Base-by-base conservation (phyloP, 164 flowering plant genomes). In the Dillenia turbinata region DNA sequence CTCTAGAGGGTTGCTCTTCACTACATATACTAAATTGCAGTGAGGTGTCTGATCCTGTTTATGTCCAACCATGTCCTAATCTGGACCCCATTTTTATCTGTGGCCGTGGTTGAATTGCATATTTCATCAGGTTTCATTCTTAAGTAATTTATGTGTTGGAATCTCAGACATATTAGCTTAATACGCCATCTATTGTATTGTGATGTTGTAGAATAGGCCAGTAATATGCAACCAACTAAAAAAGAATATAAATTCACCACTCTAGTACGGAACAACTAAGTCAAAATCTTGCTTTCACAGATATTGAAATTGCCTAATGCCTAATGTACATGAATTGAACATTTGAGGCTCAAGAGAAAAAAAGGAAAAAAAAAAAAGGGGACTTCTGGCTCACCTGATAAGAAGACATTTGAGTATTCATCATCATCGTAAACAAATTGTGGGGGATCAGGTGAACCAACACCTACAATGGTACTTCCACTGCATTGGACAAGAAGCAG, bases 381-480 rank as follows among this genome's bases (percentile, higher is more conserved):
- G 33, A 26, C 40, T 5, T 33, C 7, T 33, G 5, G 40, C 40
- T 64, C 82, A 90, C 98, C 97, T 64, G 97, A 89, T 70, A 89
- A 68, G 60, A 93, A 93, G 33, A 85, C 84, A 64, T 87, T 81
- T 60, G 72, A 61, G 74, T 87, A 86, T n/a, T 86, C 95, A 16
- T 89, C 92, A 2, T 90, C 98, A 56, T 90, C 96, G 49, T 90
- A 86, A 45, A 93, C 43, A 72, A 93, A 90, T 60, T 83, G 87
- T 8, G 98, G 98, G 16, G 98, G 98, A 64, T 93, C 96, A 47
- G 96, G 92, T 53, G 97, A 89, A 56, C 98, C 97, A 58, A 93
- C 74, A 13, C 98, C 98, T 45, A 93, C 90, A 61, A 93, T 90
- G 22, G 98, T 90, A 87, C 97, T 93, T 71, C 98, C 97, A 72